Evolutionary conservation across 108 stramenopile species (phyloP).

Genomic region (Skeletonema marinoi): DNA sequence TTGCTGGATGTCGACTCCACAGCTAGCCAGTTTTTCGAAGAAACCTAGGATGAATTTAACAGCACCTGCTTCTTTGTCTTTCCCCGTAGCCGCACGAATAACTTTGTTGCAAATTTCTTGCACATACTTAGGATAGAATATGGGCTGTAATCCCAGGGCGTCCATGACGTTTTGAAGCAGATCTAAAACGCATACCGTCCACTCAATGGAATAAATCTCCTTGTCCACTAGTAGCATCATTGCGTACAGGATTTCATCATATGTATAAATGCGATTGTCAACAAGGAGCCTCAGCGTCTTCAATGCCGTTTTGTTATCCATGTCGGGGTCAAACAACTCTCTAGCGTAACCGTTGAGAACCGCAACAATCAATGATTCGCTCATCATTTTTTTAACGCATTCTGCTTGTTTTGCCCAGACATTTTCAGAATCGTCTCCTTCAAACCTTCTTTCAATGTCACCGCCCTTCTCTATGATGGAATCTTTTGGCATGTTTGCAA

Average conservation of each 20-base stretch:
- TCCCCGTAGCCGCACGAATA: not conserved
- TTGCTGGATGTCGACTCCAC: not conserved
- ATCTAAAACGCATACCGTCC: not conserved
- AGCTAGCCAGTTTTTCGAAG: not conserved
- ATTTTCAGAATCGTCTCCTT: not conserved
- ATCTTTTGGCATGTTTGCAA: not conserved
- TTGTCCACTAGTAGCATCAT: not conserved
- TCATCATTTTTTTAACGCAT: not conserved
- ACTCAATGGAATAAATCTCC: not conserved
- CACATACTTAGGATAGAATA: not conserved
- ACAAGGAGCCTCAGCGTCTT: not conserved
- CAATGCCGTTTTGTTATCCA: not conserved
- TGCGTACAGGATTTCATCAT: conserved; percentile 4
- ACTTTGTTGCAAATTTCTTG: not conserved
- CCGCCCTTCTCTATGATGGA: not conserved
- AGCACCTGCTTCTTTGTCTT: not conserved
- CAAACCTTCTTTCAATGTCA: not conserved
- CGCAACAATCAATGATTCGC: not conserved
- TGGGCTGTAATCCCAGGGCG: not conserved
- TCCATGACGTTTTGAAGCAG: not conserved
- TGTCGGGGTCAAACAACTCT: not conserved
- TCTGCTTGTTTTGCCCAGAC: not conserved
- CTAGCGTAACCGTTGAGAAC: not conserved
- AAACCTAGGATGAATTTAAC: not conserved
- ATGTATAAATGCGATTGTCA: not conserved